A percentile compares a stretch with the other conserved stretches of the same genome.
Evolutionary conservation across 2,329 filamentous ascomycete genomes (phyloP).

Genomic region (Thielaviopsis ethacetica): DNA sequence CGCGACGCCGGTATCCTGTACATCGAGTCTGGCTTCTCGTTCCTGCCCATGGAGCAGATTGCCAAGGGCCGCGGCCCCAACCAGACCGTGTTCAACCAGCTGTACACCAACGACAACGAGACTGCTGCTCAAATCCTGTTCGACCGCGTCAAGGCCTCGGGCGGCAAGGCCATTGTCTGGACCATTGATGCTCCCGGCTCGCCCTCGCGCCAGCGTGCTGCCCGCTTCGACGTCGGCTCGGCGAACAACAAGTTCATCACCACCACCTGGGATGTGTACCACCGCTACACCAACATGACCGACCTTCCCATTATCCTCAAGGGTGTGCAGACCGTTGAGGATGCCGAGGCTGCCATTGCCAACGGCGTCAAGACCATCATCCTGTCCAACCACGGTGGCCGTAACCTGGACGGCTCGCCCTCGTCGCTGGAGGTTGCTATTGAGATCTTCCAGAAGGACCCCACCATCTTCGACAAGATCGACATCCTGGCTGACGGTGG

Average conservation of each 20-base stretch:
- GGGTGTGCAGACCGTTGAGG: conserved; percentile 24
- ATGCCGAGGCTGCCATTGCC: conserved; percentile 23
- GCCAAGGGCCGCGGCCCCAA: conserved; percentile 15
- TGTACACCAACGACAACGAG: conserved; percentile 21
- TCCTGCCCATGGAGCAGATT: conserved; percentile 22
- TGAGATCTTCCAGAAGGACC: conserved; percentile 16
- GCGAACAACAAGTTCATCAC: conserved; percentile 15
- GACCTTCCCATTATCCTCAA: conserved; percentile 24
- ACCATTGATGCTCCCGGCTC: conserved; percentile 19
- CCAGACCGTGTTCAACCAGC: conserved; percentile 15
- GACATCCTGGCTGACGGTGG: conserved; percentile 23
- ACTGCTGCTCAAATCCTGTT: conserved; percentile 20
- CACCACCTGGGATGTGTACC: conserved; percentile 12
- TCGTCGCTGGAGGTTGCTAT: conserved; percentile 20
- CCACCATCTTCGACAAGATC: conserved; percentile 16
- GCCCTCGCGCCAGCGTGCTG: conserved; percentile 21
- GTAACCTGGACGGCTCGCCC: conserved; percentile 24
- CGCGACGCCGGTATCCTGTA: conserved; percentile 30
- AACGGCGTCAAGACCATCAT: conserved; percentile 24
- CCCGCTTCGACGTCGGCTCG: conserved; percentile 23
- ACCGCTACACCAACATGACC: conserved; percentile 10
- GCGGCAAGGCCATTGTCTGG: conserved; percentile 23
- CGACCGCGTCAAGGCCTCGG: conserved; percentile 19
- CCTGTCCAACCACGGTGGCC: conserved; percentile 27
- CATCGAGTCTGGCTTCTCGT: conserved; percentile 20